These are phyloP conservation scores for Martiniozyma asiatica DNA, from an alignment of 1,139 yeast genomes.

Conservation along the genomic window DNA sequence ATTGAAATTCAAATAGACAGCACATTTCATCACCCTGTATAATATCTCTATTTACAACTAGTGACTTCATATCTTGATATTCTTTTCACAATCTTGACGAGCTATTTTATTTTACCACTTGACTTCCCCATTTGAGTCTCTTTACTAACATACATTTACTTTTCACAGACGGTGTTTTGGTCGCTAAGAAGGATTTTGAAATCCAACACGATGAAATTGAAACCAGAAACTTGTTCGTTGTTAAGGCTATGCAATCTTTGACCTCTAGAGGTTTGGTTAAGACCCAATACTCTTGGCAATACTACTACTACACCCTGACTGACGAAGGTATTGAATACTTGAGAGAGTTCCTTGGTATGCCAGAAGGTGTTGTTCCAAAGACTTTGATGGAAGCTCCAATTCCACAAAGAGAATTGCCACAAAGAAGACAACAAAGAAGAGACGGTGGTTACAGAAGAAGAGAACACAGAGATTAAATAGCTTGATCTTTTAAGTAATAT, in stretches of 20 bases:
- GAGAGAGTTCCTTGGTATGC: conserved; percentile 96
- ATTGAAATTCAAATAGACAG: too few species aligned
- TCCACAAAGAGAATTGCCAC: conserved; percentile 67
- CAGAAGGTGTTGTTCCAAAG: conserved; percentile 97
- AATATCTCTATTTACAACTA: too few species aligned
- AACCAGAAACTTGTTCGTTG: conserved; percentile 95
- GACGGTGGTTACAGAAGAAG: conserved; percentile 34
- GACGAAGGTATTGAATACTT: conserved; percentile 99
- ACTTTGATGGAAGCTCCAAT: conserved; percentile 94
- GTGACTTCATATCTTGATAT: too few species aligned
- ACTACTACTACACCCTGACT: conserved; percentile 99
- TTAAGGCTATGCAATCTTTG: conserved; percentile 98
- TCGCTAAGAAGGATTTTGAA: conserved; percentile 98
- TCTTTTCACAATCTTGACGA: too few species aligned
- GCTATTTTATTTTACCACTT: too few species aligned
- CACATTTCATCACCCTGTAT: too few species aligned
- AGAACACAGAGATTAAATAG: conserved; percentile 20
- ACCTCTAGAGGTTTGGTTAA: conserved; percentile 98
- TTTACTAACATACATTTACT: background rate
- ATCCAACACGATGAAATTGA: conserved; percentile 97
- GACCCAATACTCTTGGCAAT: conserved; percentile 99
- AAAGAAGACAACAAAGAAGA: conserved; percentile 33
- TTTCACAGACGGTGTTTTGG: conserved; percentile 91
- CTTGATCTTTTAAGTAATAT: too few species aligned
- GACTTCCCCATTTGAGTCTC: too few species aligned